A percentile compares a stretch with the other conserved stretches of the same genome.
phyloP scores from a whole-genome alignment of 768 basidiomycete species.

The Phanerodontia chrysosporium region DNA sequence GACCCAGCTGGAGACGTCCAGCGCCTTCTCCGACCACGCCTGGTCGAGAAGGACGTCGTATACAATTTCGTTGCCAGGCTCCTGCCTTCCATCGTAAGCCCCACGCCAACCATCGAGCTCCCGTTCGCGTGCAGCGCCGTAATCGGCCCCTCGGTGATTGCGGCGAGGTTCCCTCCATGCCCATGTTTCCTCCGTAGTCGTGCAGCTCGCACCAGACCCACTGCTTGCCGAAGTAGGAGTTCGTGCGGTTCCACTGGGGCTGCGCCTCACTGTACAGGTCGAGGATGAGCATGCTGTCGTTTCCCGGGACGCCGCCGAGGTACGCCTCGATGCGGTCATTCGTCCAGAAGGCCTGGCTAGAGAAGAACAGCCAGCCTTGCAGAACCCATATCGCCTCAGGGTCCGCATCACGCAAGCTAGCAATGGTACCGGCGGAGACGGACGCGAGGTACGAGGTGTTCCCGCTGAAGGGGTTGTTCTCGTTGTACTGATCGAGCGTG shows the following conservation, averaged over 20 bases:
- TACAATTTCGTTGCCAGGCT: constrained; percentile 39
- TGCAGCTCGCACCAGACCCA: constrained; percentile 43
- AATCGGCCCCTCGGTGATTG: constrained; percentile 29
- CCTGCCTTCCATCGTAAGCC: constrained; percentile 37
- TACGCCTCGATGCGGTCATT: constrained; percentile 35
- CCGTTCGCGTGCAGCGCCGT: constrained; percentile 26
- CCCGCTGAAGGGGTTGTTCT: constrained; percentile 34
- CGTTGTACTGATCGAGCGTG: constrained; percentile 43
- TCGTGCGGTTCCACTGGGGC: constrained; percentile 39
- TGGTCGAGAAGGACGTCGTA: constrained; percentile 39
- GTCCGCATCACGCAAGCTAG: constrained; percentile 34
- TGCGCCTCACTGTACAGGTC: constrained; percentile 37
- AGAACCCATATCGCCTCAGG: constrained; percentile 38
- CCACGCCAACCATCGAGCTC: constrained; percentile 35
- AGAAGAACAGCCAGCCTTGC: constrained; percentile 41
- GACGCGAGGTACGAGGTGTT: constrained; percentile 29
- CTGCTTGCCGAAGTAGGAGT: constrained; percentile 34
- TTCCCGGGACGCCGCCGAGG: constrained; percentile 33
- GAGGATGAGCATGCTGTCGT: constrained; percentile 37
- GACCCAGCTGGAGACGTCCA: constrained; percentile 30
- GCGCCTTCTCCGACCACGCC: constrained; percentile 33
- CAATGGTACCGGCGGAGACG: constrained; percentile 31
- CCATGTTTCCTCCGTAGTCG: constrained; percentile 36
- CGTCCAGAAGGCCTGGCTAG: constrained; percentile 34
- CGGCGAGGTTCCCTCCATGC: constrained; percentile 31